These are phyloP conservation scores for Trypanosoma boissoni DNA, from an alignment of 208 protist genomes.

Conservation along the genomic window DNA sequence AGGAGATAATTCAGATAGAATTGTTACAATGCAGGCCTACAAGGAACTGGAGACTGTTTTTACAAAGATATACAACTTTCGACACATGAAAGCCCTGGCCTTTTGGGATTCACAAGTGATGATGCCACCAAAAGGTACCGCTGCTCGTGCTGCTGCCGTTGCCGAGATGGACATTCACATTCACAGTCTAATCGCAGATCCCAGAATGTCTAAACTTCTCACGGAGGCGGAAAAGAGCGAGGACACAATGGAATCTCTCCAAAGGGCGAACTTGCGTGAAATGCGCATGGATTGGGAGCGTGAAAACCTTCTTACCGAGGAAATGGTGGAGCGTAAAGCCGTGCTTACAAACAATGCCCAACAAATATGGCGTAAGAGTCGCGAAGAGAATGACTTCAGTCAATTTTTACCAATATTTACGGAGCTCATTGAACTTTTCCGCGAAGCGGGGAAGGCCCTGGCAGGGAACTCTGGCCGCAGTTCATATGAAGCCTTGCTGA, in stretches of 20 bases:
- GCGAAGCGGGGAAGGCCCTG: slow-evolving; percentile 57
- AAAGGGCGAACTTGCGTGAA: slow-evolving; percentile 63
- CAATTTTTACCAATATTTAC: slow-evolving; percentile 58
- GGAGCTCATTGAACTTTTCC: slow-evolving; percentile 51
- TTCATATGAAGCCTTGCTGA: slow-evolving; percentile 61
- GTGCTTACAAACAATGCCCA: slow-evolving; percentile 46
- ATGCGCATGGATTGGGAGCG: slow-evolving; percentile 34
- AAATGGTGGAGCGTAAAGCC: slow-evolving; percentile 52
- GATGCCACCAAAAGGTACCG: slow-evolving; percentile 64
- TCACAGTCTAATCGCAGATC: slow-evolving; percentile 41
- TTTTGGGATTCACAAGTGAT: slow-evolving; percentile 67
- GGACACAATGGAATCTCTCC: slow-evolving; percentile 25
- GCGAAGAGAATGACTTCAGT: slow-evolving; percentile 47
- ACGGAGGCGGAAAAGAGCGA: slow-evolving; percentile 25
- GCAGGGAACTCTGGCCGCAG: slow-evolving; percentile 29
- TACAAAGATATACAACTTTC: slow-evolving; percentile 38
- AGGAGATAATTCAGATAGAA: background rate
- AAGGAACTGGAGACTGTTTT: slow-evolving; percentile 5
- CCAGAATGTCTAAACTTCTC: slow-evolving; percentile 28
- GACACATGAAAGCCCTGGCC: slow-evolving; percentile 38
- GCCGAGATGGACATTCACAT: slow-evolving; percentile 31
- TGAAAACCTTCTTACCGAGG: slow-evolving; percentile 32
- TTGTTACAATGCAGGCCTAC: slow-evolving; percentile 8
- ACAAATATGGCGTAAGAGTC: slow-evolving; percentile 49
- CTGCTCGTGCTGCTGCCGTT: slow-evolving; percentile 47